Evolutionary conservation across 2,329 filamentous ascomycete genomes (phyloP).

Genomic region (Neopestalotiopsis rosae): DNA sequence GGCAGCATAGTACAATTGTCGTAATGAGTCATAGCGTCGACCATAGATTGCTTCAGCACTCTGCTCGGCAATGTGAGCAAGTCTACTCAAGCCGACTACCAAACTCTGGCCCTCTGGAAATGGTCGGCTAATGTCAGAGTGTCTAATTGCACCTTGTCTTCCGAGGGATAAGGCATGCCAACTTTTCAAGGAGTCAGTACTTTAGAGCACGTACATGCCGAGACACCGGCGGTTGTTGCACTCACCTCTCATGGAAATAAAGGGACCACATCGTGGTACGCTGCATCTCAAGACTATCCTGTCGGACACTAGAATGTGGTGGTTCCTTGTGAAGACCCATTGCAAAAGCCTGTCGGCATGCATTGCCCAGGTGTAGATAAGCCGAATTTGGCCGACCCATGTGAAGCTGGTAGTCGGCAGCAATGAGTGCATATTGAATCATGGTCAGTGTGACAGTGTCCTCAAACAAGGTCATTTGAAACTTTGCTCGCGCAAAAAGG

Average conservation of each 20-base stretch:
- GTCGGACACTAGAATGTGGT: conserved; percentile 20
- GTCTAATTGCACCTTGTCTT: conserved; percentile 25
- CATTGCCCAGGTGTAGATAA: conserved; percentile 34
- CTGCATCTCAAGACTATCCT: conserved; percentile 28
- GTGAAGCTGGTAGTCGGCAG: conserved; percentile 33
- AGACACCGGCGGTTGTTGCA: neutral
- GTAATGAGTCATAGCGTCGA: conserved; percentile 31
- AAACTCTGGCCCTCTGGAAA: conserved; percentile 26
- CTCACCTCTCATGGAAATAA: conserved; percentile 34
- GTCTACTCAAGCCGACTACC: conserved; percentile 24
- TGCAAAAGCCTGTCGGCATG: conserved; percentile 33
- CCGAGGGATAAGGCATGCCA: conserved; percentile 29
- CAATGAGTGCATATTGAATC: conserved; percentile 33
- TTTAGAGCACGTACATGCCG: neutral
- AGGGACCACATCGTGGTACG: conserved; percentile 34
- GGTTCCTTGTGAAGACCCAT: conserved; percentile 34
- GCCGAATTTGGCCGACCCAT: conserved; percentile 36
- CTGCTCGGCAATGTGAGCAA: conserved; percentile 27
- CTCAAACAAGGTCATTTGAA: conserved; percentile 30
- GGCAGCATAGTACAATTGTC: conserved; percentile 30
- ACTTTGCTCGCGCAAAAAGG: conserved; percentile 31
- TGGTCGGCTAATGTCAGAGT: conserved; percentile 28
- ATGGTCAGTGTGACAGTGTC: conserved; percentile 37
- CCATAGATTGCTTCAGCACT: conserved; percentile 28
- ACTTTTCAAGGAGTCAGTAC: conserved; percentile 8